Percentiles rank a stretch among this genome's conserved stretches.
phyloP scores from a whole-genome alignment of 768 basidiomycete genomes.

The Podaxis sp. region DNA sequence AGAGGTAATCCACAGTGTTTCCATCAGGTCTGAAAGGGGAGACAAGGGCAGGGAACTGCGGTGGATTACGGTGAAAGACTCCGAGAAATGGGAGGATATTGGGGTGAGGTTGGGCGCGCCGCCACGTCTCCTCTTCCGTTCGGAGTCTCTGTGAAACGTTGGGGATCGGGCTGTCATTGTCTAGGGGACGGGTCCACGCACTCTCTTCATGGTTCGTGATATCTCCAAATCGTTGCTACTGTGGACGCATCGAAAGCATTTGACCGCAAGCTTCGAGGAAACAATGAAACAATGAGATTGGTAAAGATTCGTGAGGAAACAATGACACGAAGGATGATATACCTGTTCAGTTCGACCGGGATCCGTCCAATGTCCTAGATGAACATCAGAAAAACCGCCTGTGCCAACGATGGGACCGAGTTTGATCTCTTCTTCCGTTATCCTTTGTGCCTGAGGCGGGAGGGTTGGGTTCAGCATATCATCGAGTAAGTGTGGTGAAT shows the following conservation, averaged over 20 bases:
- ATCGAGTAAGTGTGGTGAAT: background rate
- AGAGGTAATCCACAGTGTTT: background rate
- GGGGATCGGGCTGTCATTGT: background rate
- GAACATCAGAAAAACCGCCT: slow-evolving; percentile 5
- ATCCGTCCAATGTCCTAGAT: background rate
- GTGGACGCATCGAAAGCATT: background rate
- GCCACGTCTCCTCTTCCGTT: background rate
- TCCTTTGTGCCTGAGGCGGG: background rate
- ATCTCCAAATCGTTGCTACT: background rate
- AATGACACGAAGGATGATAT: too few relatives aligned
- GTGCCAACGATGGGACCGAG: background rate
- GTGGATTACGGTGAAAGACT: background rate
- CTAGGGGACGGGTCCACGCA: background rate
- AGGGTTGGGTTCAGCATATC: background rate
- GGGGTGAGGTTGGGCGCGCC: background rate
- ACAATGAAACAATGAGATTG: background rate
- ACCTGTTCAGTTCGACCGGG: background rate
- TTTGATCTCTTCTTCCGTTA: background rate
- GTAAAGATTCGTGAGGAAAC: background rate
- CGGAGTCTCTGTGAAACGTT: background rate
- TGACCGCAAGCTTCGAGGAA: slow-evolving; percentile 1
- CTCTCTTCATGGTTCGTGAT: background rate
- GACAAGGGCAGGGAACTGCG: slow-evolving; percentile 2
- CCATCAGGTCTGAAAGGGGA: slow-evolving; percentile 5
- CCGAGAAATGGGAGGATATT: slow-evolving; percentile 7